Percentiles rank a stretch among this genome's conserved stretches.
These are phyloP conservation scores for Thalassiosira exigua DNA, from an alignment of 352 stramenopile species.

Conservation along the genomic window DNA sequence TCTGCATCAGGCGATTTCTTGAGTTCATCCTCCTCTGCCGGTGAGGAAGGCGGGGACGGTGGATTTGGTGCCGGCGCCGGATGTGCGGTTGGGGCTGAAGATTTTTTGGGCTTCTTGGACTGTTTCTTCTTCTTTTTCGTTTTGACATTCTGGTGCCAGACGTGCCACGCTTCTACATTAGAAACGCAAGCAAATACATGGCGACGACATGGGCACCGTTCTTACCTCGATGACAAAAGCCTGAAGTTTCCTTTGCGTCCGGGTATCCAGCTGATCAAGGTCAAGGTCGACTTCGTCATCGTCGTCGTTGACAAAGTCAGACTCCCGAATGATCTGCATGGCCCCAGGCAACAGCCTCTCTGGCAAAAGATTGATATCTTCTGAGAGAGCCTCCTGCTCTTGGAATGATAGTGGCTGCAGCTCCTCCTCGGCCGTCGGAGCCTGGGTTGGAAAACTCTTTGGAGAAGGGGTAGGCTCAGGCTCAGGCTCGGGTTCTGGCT, in stretches of 20 bases:
- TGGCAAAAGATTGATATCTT: conserved; percentile 74
- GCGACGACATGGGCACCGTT: too few relatives aligned
- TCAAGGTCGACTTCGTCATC: conserved; percentile 84
- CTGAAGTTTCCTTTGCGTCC: conserved; percentile 76
- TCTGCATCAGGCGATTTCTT: conserved; percentile 2
- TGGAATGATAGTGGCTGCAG: conserved; percentile 78
- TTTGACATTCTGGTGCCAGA: conserved; percentile 57
- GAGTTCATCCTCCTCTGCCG: conserved; percentile 42
- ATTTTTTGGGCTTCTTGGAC: conserved; percentile 46
- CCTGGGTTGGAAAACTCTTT: conserved; percentile 16
- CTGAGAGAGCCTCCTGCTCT: conserved; percentile 79
- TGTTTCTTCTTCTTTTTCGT: conserved; percentile 48
- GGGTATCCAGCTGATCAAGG: conserved; percentile 74
- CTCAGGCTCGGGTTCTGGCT: conserved; percentile 32
- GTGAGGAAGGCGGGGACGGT: conserved; percentile 37
- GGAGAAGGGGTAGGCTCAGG: conserved; percentile 18
- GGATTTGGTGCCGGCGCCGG: conserved; percentile 27
- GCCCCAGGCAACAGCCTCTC: conserved; percentile 62
- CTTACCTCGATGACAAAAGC: conserved; percentile 78
- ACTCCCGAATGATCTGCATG: conserved; percentile 81
- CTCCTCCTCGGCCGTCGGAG: conserved; percentile 82
- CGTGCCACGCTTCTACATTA: neutral
- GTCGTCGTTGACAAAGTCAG: conserved; percentile 65
- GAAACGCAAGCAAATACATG: too few relatives aligned
- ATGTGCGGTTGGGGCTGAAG: conserved; percentile 8